Evolutionary conservation across 345 rosid genomes (phyloP), one percentile per base, ranked within the genome.

Genomic region (Excoecaria agallocha): DNA sequence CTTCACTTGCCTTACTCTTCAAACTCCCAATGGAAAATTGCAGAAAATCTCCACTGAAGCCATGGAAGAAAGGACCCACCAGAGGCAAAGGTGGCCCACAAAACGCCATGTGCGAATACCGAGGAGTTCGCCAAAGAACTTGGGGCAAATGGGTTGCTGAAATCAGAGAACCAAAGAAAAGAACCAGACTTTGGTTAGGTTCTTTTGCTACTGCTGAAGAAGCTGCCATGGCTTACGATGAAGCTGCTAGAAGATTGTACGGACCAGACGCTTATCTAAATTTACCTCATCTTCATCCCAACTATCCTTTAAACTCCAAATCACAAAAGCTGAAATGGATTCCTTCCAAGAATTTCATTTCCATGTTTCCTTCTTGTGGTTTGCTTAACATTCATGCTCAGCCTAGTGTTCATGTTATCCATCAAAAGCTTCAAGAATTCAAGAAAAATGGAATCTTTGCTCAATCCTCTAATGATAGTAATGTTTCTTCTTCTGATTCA

Each of bases 71-170:
- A 72, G 98, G 98, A 41, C 98, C 97, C 6, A 89, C 93, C 10
- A 84, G 96, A 48, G 98, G 97, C 78, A 91, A 93, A 86, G 98
- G 96, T 4, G 98, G 98, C 54, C 99, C 99, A 15, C 91, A 83
- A 55, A 95, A 93, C 73, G 89, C 98, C 37, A 84, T 88, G 12
- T 93, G 96, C 56, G 91, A 88, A 24, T 95, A 90, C 72, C 80
- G 98, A 4, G 98, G 99, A 9, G 99, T 95, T 1, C 77, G 99
- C 11, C 99, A 93, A 79, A 80, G 98, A 72, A 91, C 99, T 0
- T 95, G 98, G 99, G 99, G 98, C 9, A 95, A 95, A 81, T 95
- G 96, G 99, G 99, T 93, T 1, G 98, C 99, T 0, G 98, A 95
- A 78, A 93, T 95, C 74, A 84, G 97, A 57, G 99, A 93, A 80